These are phyloP conservation scores for Salix viminalis DNA, from an alignment of 345 rosid genomes.

Conservation along the genomic window DNA sequence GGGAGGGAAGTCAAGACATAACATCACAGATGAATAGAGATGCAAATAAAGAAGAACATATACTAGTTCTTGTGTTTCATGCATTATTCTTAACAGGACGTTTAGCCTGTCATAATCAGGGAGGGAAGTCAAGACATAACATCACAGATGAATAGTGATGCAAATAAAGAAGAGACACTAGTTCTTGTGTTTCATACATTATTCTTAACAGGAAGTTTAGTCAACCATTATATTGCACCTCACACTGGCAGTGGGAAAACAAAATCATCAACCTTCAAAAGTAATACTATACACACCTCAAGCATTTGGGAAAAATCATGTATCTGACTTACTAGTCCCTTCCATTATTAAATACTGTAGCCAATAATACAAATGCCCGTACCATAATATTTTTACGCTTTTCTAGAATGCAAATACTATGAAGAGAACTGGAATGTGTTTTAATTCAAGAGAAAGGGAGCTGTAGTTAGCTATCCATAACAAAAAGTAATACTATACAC, in stretches of 20 bases:
- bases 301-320: background rate
- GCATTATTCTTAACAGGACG: background rate
- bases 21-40: background rate
- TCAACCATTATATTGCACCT: too few species aligned
- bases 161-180: background rate
- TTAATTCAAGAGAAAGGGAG: background rate
- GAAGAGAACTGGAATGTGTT: background rate
- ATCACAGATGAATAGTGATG: background rate
- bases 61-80: background rate
- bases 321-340: background rate
- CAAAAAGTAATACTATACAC: background rate
- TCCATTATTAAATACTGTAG: background rate
- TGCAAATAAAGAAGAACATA: background rate
- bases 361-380: background rate
- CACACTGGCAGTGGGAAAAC: background rate
- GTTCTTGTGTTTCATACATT: background rate
- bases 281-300: background rate
- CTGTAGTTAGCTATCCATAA: background rate
- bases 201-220: background rate
- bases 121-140: background rate
- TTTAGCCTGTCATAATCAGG: background rate
- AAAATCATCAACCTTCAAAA: too few species aligned
- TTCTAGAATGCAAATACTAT: background rate
- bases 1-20: background rate
- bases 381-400: background rate